Conservation (phyloP, 2,329 filamentous ascomycete genomes). For the Fulvia fulva region DNA sequence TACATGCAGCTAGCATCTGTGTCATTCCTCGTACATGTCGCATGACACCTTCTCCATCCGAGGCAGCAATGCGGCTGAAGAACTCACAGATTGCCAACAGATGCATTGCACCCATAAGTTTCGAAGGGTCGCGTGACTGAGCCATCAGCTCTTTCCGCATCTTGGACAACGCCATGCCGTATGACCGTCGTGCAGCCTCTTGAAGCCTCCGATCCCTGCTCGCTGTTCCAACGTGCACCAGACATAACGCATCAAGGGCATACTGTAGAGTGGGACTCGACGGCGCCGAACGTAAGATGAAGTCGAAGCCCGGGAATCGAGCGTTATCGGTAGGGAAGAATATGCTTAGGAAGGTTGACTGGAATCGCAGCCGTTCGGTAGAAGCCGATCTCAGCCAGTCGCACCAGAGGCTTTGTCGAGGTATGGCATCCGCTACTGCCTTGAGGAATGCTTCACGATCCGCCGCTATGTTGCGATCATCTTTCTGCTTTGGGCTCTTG, state of each 20-base stretch:
- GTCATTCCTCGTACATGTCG: not conserved
- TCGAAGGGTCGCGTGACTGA: not conserved
- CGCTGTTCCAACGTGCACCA: not conserved
- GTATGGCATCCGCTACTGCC: not conserved
- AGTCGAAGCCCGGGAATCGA: not conserved
- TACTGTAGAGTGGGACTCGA: not conserved
- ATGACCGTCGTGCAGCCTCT: not conserved
- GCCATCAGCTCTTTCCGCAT: not conserved
- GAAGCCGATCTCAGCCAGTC: too few species aligned
- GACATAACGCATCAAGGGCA: not conserved
- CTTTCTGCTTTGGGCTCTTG: not conserved
- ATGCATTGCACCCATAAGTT: not conserved
- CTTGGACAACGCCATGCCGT: not conserved
- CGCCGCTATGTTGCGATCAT: not conserved
- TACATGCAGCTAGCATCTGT: not conserved
- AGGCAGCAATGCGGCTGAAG: not conserved
- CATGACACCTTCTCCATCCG: not conserved
- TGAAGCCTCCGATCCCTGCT: not conserved
- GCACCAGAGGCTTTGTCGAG: too few species aligned
- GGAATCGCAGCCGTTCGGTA: too few species aligned
- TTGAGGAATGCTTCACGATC: not conserved
- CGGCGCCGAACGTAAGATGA: not conserved
- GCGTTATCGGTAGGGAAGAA: not conserved
- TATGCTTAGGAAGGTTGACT: not conserved
- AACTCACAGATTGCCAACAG: not conserved